A percentile compares a stretch with the other conserved stretches of the same genome.
These are phyloP conservation scores for Tuctoria greenei DNA, from an alignment of 176 grass and related monocot genomes.

Conservation along the genomic window DNA sequence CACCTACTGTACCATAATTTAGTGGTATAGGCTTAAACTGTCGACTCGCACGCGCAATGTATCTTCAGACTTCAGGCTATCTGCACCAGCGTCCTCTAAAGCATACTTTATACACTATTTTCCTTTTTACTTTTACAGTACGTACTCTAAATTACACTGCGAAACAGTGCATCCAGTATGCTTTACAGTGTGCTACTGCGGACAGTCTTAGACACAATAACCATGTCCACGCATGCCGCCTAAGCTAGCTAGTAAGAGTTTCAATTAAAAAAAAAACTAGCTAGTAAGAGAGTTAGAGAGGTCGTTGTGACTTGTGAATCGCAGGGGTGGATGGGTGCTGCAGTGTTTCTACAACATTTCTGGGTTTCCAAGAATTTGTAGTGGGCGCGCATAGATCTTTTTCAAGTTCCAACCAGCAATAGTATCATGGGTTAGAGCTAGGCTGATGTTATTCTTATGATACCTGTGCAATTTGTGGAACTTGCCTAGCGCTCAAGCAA, in stretches of 20 bases:
- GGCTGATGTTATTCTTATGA: constrained; percentile 22
- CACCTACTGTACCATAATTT: constrained; percentile 10
- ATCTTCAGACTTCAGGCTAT: constrained; percentile 6
- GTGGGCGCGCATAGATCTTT: constrained; percentile 29
- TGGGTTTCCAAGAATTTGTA: constrained; percentile 1
- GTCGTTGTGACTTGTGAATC: constrained; percentile 17
- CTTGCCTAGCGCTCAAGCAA: constrained; percentile 41
- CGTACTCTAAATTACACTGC: too few relatives aligned
- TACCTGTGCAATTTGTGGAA: constrained; percentile 31
- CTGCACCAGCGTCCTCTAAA: too few relatives aligned
- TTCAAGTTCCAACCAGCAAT: constrained; percentile 40
- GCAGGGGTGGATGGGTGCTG: too few relatives aligned
- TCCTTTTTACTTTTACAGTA: too few relatives aligned
- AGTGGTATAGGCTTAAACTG: constrained; percentile 40
- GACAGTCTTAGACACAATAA: too few relatives aligned
- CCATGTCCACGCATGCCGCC: constrained; percentile 24
- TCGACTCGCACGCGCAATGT: constrained; percentile 38
- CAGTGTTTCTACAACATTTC: not conserved
- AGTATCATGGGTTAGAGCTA: constrained; percentile 27
- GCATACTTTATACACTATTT: too few relatives aligned
- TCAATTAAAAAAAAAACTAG: too few relatives aligned
- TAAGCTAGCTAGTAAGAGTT: constrained; percentile 13
- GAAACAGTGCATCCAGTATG: too few relatives aligned
- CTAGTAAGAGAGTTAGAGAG: not conserved
- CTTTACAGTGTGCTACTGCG: too few relatives aligned